Evolutionary conservation across 2,329 filamentous ascomycete species (phyloP), one percentile per base, ranked within the genome.

Genomic region (Colletotrichum karsti): DNA sequence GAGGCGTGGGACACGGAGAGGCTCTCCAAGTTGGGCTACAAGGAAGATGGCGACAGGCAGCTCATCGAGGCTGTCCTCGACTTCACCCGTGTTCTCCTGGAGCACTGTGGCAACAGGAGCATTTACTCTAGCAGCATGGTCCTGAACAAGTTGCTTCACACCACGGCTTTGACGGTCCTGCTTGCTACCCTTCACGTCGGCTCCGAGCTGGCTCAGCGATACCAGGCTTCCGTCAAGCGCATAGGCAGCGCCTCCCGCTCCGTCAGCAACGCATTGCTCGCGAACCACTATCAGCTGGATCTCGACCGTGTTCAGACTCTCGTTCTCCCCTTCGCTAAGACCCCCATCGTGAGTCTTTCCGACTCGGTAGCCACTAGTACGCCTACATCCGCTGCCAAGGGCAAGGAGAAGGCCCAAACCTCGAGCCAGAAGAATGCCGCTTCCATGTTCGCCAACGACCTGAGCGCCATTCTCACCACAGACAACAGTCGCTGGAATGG

Each of bases 101-200:
- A 98, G 77, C 96, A 97, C 77, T 99, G 96, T 80, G 96, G 95
- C 67, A 99, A 99, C 77, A 88, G 97, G 73, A 98, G 95, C 82
- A 91, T 99, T 74, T 99, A 98, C 79, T 93, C 92, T 69, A 99
- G 96, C 83, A 98, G 95, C 78, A 87, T 91, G 72, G 93, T 97
- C 74, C 84, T 99, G 69, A 96, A 95, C 77, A 91, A 95, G 76
- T 87, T 99, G 42, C 88, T 99, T 67, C 93, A 98, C 79, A 95
- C 93, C 48, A 95, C 93, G 3, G 95, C 92, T 24, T 85, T 95
- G 64, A 88, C 90, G 28, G 86, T 99, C 54, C 85, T 99, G 60
- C 90, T 92, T 75, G 88, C 88, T 30, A 92, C 94, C 8, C 87
- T 99, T 44, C 90, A 93, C 70, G 89, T 99, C 68, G 91, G 91